Evolutionary conservation across 768 basidiomycete species (phyloP), one percentile per base, ranked within the genome.

Genomic region (Calocera viscosa): DNA sequence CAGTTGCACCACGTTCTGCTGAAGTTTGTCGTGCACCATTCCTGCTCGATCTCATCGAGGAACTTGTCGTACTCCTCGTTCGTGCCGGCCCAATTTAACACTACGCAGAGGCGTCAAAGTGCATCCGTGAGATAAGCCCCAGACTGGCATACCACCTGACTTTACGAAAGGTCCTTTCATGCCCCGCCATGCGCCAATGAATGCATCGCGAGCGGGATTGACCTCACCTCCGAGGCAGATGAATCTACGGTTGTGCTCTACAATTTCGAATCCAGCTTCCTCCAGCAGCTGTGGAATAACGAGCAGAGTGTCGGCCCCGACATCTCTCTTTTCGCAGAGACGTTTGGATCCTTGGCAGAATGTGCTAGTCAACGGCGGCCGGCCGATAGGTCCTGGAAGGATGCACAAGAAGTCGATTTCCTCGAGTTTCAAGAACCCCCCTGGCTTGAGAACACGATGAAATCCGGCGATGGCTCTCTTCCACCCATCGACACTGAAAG

Each of bases 401-500:
- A 60, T 32, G 30, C 53, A 12, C 10, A 32, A 16, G 53, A 60
- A 60, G 19, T 60, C 53, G 19, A 60, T 32, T 30, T 32, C 53
- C 30, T 60, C 53, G 30, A 60, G 53, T 26, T 60, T 60, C 14
- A 60, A 5, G 14, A 28, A 60, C 3, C 53, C 30, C 1, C 77
- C 76, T 0, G 76, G 77, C 1, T 16, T 67, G 38, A 78, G 72
- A 0, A 76, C 75, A 2, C 77, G 71, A 53, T 70, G 72, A 8
- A 77, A 73, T 35, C 76, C 77, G 1, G 65, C 28, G 16, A 77
- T 66, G 3, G 49, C 70, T 0, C 65, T 34, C 3, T 28, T 64
- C 78, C 78, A 78, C 16, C 78, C 73, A 1, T 70, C 70, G 8
- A 53, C 67, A 0, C 72, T 70, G 32, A 78, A 73, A 0, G 72